Conservation (phyloP, 306 rosid species). For the Acacia confusa region DNA sequence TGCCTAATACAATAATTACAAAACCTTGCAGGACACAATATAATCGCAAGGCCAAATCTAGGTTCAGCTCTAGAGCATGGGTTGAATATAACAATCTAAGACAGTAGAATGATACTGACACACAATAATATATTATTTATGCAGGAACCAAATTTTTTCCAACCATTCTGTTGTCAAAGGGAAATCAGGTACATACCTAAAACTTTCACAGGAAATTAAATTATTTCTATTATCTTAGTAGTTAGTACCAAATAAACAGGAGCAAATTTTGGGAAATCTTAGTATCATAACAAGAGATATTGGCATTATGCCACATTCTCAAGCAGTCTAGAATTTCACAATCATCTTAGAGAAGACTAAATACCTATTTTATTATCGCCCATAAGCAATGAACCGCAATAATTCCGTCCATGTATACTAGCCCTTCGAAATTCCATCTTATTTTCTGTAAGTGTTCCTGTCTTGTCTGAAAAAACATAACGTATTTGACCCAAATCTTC, state of each 20-base stretch:
- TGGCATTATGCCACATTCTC: conserved; percentile 3
- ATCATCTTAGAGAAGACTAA: conserved; percentile 25
- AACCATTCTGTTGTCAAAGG: neutral
- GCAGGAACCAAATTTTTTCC: conserved; percentile 10
- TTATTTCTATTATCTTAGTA: conserved; percentile 5
- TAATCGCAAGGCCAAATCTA: neutral
- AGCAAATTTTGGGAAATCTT: neutral
- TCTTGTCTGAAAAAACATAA: conserved; percentile 91
- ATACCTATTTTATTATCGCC: conserved; percentile 55
- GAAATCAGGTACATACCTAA: neutral
- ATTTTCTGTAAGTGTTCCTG: conserved; percentile 97
- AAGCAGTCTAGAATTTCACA: conserved; percentile 9
- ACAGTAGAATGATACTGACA: neutral
- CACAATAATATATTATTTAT: neutral
- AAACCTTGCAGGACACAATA: neutral
- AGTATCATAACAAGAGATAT: neutral
- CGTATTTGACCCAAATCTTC: conserved; percentile 98
- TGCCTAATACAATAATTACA: conserved; percentile 13
- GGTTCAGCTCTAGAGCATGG: conserved; percentile 10
- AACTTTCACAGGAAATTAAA: neutral
- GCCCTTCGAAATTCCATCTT: conserved; percentile 96
- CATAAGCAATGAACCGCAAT: conserved; percentile 49
- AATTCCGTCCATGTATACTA: conserved; percentile 70
- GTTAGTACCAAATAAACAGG: conserved; percentile 13
- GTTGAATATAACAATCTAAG: conserved; percentile 24